Evolutionary conservation across 2,329 filamentous ascomycete species (phyloP), one percentile per base, ranked within the genome.

Genomic region (Cyphellophora europaea): DNA sequence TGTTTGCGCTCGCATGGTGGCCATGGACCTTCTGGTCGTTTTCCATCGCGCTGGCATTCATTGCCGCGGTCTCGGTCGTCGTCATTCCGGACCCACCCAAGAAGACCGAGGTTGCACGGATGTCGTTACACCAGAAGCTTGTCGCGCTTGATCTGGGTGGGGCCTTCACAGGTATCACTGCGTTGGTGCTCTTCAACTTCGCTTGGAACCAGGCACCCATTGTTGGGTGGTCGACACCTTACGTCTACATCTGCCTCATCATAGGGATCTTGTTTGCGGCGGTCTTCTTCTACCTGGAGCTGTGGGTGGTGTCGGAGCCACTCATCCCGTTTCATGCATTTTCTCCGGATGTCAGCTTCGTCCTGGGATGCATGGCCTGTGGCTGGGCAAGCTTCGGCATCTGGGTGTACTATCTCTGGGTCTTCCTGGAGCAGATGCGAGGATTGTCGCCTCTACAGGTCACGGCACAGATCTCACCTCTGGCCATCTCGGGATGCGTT

Each of bases 201-300:
- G 72, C 76, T 0, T 80, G 74, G 73, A 81, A 78, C 39, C 75
- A 82, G 49, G 76, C 72, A 0, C 67, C 73, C 0, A 60, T 72
- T 0, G 69, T 66, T 2, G 74, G 74, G 2, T 82, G 77, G 77
- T 45, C 56, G 1, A 59, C 63, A 5, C 59, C 72, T 0, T 74
- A 74, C 36, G 62, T 77, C n/a, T 69, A 72, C 39, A 57, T 70
- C 0, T 56, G 71, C 1, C 58, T 83, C 1, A 67, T 80, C 23
- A 40, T 79, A 3, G 76, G 77, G 0, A 37, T 73, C 2, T 23
- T 76, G 0, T 55, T 80, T 2, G 53, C 77, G 2, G 56, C 53
- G 0, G 47, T 63, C 2, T 83, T 83, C 49, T 65, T 74, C 33
- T 66, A 66, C 53, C 50, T 71, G 38, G 64, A 77, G 48, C 42